Percentiles rank a stretch among this genome's conserved stretches.
These are phyloP conservation scores for Micromonas pusilla DNA, from an alignment of 139 green algal species.

Conservation along the genomic window DNA sequence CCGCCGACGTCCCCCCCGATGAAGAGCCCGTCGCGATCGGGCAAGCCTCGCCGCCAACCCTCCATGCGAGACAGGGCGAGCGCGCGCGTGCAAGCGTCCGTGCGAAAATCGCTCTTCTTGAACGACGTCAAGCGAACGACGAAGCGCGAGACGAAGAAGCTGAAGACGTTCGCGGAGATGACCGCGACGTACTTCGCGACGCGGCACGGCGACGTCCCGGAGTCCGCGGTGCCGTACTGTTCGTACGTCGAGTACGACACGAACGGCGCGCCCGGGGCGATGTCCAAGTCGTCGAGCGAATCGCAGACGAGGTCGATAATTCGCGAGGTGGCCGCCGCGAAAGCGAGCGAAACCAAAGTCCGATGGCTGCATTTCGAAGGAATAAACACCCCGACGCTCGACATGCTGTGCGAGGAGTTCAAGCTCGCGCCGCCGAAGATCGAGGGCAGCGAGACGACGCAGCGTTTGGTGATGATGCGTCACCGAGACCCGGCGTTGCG, in stretches of 20 bases:
- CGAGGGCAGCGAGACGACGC: neutral
- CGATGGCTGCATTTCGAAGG: no score
- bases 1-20: no score
- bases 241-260: neutral
- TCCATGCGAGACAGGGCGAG: no score
- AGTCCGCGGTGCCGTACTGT: neutral
- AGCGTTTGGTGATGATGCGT: neutral
- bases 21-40: no score
- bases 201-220: neutral
- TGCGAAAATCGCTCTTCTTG: no score
- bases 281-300: neutral
- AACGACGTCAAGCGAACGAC: neutral
- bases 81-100: no score
- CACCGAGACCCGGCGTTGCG: neutral
- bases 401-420: neutral
- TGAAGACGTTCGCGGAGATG: neutral
- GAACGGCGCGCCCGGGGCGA: no score
- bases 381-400: neutral
- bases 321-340: no score
- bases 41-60: no score
- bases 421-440: neutral
- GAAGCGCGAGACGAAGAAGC: neutral
- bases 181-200: neutral
- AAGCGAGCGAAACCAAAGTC: no score
- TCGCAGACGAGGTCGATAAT: no score